A percentile compares a stretch with the other conserved stretches of the same genome.
Conservation (phyloP, 1,284 basidiomycete genomes). For the Singerocomus rubriflavus region DNA sequence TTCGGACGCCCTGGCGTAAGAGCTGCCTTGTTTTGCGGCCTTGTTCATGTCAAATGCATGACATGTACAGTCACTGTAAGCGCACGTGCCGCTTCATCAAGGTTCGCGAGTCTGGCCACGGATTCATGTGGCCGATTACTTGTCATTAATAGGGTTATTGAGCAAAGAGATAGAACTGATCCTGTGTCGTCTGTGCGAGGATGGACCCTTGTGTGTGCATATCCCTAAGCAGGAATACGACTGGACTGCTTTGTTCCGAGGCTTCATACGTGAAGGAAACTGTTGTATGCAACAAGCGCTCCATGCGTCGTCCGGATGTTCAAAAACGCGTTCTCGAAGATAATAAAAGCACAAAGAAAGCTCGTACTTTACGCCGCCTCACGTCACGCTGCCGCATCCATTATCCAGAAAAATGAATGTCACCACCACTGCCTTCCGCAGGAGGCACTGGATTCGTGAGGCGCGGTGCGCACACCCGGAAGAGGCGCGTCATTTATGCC, state of each 20-base stretch:
- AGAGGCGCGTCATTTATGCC: slow-evolving; percentile 1
- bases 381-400: not conserved
- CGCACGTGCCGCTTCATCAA: not conserved
- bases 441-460: not conserved
- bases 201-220: not conserved
- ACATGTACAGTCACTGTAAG: too few species aligned
- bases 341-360: slow-evolving; percentile 2
- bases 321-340: slow-evolving; percentile 7
- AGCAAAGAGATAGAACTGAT: not conserved
- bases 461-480: not conserved
- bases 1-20: too few species aligned
- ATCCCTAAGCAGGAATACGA: too few species aligned
- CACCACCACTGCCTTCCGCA: slow-evolving; percentile 1
- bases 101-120: not conserved
- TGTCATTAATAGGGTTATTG: not conserved
- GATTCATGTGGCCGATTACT: not conserved
- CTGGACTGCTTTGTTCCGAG: not conserved
- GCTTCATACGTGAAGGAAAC: not conserved
- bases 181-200: not conserved
- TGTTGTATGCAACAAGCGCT: not conserved
- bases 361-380: slow-evolving; percentile 19
- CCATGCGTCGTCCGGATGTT: slow-evolving; percentile 1
- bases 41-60: too few species aligned
- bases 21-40: too few species aligned
- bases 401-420: slow-evolving; percentile 1